These are phyloP conservation scores for Inonotus obliquus DNA, from an alignment of 1,284 basidiomycete genomes.

Conservation along the genomic window DNA sequence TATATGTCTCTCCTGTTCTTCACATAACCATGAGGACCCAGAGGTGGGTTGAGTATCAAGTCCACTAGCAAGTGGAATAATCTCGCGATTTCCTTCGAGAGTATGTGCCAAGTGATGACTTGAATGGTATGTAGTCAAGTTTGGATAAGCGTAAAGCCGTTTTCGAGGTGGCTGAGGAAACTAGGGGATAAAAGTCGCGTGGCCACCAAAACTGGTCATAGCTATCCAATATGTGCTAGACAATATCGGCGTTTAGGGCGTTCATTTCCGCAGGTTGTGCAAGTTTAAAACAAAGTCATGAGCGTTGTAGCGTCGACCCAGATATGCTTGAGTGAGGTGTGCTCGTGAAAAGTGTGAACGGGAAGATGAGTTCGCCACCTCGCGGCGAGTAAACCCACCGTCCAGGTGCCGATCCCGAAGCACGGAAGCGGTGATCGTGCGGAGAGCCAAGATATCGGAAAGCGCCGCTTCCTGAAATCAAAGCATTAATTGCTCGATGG, in stretches of 20 bases:
- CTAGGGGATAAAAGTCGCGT: conserved; percentile 42
- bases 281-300: neutral
- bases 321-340: too few species aligned
- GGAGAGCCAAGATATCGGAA: too few species aligned
- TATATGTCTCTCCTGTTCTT: neutral
- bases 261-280: too few species aligned
- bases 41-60: conserved; percentile 38
- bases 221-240: conserved; percentile 47
- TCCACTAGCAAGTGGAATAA: conserved; percentile 36
- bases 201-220: conserved; percentile 51
- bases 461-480: too few species aligned
- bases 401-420: too few species aligned
- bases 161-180: conserved; percentile 36
- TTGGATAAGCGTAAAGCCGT: conserved; percentile 42
- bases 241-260: conserved; percentile 45
- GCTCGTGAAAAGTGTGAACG: too few species aligned
- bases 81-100: conserved; percentile 33
- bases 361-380: too few species aligned
- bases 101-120: conserved; percentile 41
- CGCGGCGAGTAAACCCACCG: too few species aligned
- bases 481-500: too few species aligned
- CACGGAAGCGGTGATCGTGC: neutral
- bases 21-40: neutral
- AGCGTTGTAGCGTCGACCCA: neutral
- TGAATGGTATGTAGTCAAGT: conserved; percentile 36